Conservation (phyloP, 1,139 yeast genomes). For the Debaryomyces sp. region DNA sequence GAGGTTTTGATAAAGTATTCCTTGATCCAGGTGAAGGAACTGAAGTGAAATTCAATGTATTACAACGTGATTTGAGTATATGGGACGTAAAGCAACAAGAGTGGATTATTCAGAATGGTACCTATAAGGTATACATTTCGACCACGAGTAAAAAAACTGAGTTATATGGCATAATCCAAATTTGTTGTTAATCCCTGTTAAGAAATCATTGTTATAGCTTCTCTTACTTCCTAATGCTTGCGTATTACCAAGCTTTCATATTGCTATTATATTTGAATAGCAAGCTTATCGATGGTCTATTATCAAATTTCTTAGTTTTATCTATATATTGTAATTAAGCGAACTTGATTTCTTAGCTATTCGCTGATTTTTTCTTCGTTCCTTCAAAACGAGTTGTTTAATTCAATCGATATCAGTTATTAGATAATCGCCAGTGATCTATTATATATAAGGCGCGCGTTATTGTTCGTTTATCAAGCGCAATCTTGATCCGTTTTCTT, state of each 20-base stretch:
- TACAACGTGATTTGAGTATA: conserved; percentile 57
- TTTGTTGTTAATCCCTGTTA: conserved; percentile 25
- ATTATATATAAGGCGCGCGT: background rate
- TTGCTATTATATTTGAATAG: background rate
- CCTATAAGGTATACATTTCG: conserved; percentile 55
- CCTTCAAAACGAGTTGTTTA: background rate
- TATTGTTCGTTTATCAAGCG: background rate
- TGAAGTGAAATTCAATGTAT: conserved; percentile 46
- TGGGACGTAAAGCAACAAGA: conserved; percentile 63
- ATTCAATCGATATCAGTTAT: background rate
- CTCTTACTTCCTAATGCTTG: background rate
- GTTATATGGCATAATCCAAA: conserved; percentile 49
- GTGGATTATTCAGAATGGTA: conserved; percentile 64
- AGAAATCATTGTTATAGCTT: background rate
- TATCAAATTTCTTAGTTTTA: background rate
- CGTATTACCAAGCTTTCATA: background rate
- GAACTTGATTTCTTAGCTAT: background rate
- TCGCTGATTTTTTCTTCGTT: background rate
- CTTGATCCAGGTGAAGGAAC: conserved; percentile 46
- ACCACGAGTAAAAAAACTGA: conserved; percentile 56
- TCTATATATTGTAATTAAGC: background rate
- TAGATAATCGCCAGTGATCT: background rate
- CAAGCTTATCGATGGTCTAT: background rate
- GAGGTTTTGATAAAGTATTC: conserved; percentile 63
- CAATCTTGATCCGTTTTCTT: background rate